Base-by-base conservation (phyloP, 2,329 filamentous ascomycete genomes). In the Pseudopithomyces chartarum region DNA sequence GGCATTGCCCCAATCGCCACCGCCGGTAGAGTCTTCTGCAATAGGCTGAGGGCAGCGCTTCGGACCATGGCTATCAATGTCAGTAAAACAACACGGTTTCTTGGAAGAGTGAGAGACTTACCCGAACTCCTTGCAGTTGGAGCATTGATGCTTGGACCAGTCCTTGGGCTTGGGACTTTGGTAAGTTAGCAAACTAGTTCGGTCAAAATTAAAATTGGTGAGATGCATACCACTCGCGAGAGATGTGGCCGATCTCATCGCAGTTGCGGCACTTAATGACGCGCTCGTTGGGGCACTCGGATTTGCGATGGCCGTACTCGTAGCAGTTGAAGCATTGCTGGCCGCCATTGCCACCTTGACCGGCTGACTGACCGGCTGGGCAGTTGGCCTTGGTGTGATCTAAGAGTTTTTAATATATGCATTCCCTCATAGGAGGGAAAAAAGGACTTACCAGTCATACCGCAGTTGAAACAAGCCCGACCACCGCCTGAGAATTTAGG, bases 211-310 rank as follows among this genome's bases (percentile, higher is more conserved):
- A 3, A n/a, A 17, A 12, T 23, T 3, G 4, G 6, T 11, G n/a
- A 20, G 6, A 49, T 39, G 32, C 47, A 17, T 50, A 40, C 47
- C 86, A 86, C 3, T 85, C 82, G 17, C 77, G 78, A 59, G 78
- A 73, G 42, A 80, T 78, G 59, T 90, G 87, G 5, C 86, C 87
- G 51, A 86, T 84, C 39, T 83, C 73, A 19, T 86, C 86, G 62
- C 88, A 90, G 75, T 90, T 90, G 66, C 81, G 77, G 73, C 82
- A 85, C 62, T 71, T 73, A n/a, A 73, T 63, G 15, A 71, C 65
- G 1, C 61, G 62, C 19, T 67, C 65, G 39, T 75, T 63, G 26
- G 66, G 45, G 45, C 73, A 75, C 0, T 67, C 62, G 20, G 20
- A n/a, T n/a, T 34, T 42, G 22, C 38, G 38, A 7, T 51, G 48